phyloP scores from a whole-genome alignment of 164 flowering plant genomes.

The Stephania cephalantha region DNA sequence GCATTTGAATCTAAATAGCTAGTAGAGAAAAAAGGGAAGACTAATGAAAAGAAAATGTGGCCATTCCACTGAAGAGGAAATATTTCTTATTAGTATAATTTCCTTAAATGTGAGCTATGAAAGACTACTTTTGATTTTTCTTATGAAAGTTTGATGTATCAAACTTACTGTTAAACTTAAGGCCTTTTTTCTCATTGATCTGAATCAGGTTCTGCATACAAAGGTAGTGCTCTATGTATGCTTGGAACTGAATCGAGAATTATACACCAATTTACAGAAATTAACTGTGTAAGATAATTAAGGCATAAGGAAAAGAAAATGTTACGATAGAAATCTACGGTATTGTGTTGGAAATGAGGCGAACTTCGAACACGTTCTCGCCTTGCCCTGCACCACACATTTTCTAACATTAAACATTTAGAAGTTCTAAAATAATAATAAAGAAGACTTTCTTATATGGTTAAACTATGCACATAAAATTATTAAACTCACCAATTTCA shows the following conservation, averaged over 20 bases:
- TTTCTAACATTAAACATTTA: neutral
- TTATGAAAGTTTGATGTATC: too few relatives aligned
- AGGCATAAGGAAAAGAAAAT: neutral
- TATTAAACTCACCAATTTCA: slow-evolving; percentile 63
- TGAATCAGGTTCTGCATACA: neutral
- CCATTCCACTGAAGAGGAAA: too few relatives aligned
- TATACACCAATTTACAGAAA: neutral
- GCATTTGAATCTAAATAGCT: too few relatives aligned
- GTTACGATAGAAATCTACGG: slow-evolving; percentile 11
- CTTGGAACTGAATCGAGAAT: neutral
- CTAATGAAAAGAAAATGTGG: neutral
- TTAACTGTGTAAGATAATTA: neutral
- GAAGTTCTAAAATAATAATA: neutral
- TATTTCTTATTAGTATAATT: neutral
- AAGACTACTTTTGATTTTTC: neutral
- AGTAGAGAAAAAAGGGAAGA: neutral
- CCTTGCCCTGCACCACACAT: slow-evolving; percentile 54
- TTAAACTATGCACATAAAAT: neutral
- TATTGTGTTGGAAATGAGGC: slow-evolving; percentile 58
- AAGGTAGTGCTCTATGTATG: neutral
- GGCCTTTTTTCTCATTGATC: neutral
- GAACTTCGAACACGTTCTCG: slow-evolving; percentile 62
- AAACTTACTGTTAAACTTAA: too few relatives aligned
- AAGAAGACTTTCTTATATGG: neutral
- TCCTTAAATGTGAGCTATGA: neutral